phyloP scores from a whole-genome alignment of 768 basidiomycete species.

The Strobilomyces echinocephalus region DNA sequence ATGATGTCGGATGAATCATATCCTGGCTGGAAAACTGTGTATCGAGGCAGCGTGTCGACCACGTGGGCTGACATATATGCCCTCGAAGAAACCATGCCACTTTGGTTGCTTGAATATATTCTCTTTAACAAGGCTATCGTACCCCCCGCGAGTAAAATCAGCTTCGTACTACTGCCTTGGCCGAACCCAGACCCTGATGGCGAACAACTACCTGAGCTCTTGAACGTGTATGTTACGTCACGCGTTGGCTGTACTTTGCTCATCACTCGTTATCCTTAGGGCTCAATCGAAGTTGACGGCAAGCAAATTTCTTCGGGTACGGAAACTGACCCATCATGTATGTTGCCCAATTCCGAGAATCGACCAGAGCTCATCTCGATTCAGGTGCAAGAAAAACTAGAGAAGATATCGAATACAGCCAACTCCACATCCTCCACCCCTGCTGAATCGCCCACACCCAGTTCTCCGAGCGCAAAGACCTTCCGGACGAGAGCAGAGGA shows the following conservation, averaged over 20 bases:
- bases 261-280: conserved; percentile 29
- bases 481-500: conserved; percentile 51
- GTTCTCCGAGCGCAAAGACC: conserved; percentile 20
- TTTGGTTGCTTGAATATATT: conserved; percentile 87
- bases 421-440: conserved; percentile 28
- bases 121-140: conserved; percentile 58
- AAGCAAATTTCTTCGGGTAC: conserved; percentile 75
- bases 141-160: conserved; percentile 65
- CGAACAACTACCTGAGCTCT: conserved; percentile 70
- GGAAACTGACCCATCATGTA: conserved; percentile 82
- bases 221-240: conserved; percentile 67
- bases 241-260: not conserved
- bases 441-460: conserved; percentile 38
- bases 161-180: conserved; percentile 86
- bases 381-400: conserved; percentile 81
- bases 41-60: conserved; percentile 63
- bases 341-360: conserved; percentile 23
- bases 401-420: conserved; percentile 42
- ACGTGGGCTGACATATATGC: conserved; percentile 47
- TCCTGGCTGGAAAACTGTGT: conserved; percentile 71
- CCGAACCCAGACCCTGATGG: conserved; percentile 49
- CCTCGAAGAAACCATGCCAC: conserved; percentile 76
- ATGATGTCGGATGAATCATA: conserved; percentile 79
- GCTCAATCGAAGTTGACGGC: conserved; percentile 86
- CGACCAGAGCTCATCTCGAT: conserved; percentile 4